phyloP scores from a whole-genome alignment of 768 basidiomycete species.

The Lactifluus volemus region DNA sequence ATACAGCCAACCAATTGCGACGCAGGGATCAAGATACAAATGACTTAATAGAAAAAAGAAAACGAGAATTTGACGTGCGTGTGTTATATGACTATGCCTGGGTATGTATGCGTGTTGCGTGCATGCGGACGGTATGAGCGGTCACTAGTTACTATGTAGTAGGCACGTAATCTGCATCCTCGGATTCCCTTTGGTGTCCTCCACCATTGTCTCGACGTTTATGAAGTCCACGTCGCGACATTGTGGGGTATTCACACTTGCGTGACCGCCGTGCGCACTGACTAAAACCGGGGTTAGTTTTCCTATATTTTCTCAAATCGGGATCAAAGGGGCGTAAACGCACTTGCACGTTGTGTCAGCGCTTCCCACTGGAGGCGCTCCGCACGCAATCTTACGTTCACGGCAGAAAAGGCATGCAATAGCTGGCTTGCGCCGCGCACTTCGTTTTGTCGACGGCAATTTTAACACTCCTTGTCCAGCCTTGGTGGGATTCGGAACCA shows the following conservation, averaged over 20 bases:
- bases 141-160: slow-evolving; percentile 1
- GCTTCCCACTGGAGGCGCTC: slow-evolving; percentile 16
- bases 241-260: slow-evolving; percentile 20
- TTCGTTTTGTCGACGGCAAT: slow-evolving; percentile 11
- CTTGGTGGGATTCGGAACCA: slow-evolving; percentile 7
- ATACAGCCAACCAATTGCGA: slow-evolving; percentile 10
- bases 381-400: slow-evolving; percentile 37
- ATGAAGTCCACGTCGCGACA: slow-evolving; percentile 20
- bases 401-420: slow-evolving; percentile 35
- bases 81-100: not conserved
- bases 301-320: not conserved
- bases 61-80: not conserved
- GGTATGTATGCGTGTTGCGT: not conserved
- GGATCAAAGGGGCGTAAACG: not conserved
- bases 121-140: not conserved
- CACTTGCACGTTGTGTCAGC: slow-evolving; percentile 20
- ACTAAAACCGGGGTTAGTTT: slow-evolving; percentile 4
- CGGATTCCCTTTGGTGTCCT: slow-evolving; percentile 4
- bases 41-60: not conserved
- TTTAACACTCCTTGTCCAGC: slow-evolving; percentile 17
- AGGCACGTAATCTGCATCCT: slow-evolving; percentile 14
- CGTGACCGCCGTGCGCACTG: slow-evolving; percentile 19
- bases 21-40: not conserved
- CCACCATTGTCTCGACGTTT: slow-evolving; percentile 16
- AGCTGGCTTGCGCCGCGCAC: slow-evolving; percentile 19